These are phyloP conservation scores for Spergularia azorica DNA, from an alignment of 179 eudicot species.

Conservation along the genomic window DNA sequence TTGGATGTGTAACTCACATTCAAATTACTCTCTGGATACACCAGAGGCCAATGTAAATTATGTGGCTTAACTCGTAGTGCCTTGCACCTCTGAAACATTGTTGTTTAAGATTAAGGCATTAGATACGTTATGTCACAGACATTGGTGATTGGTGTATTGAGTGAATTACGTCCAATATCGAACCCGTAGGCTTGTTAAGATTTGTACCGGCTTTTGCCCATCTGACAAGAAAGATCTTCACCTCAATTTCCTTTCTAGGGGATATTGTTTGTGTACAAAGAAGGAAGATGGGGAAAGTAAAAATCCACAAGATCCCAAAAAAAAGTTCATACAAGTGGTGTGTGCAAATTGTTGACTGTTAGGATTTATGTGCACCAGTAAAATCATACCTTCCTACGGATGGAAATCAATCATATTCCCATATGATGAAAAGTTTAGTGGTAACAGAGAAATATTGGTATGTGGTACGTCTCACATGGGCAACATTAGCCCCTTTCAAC, in stretches of 20 bases:
- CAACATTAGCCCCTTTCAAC: constrained; percentile 12
- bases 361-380: constrained; percentile 4
- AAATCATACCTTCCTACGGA: constrained; percentile 1
- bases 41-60: background rate
- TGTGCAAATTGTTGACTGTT: constrained; percentile 4
- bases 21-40: background rate
- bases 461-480: constrained; percentile 13
- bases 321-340: background rate
- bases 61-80: background rate
- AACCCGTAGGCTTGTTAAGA: too few species aligned
- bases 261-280: background rate
- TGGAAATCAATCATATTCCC: constrained; percentile 3
- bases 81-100: background rate
- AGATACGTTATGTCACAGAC: too few species aligned
- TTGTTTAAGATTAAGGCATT: too few species aligned
- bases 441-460: constrained; percentile 8
- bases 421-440: background rate
- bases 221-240: background rate
- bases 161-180: too few species aligned
- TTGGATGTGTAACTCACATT: constrained; percentile 1
- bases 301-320: background rate
- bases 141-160: too few species aligned
- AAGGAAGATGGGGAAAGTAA: background rate
- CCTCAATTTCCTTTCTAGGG: background rate
- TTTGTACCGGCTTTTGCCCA: too few species aligned